Evolutionary conservation across 2,329 filamentous ascomycete species (phyloP).

Genomic region (Kalaharituber pfeilii): DNA sequence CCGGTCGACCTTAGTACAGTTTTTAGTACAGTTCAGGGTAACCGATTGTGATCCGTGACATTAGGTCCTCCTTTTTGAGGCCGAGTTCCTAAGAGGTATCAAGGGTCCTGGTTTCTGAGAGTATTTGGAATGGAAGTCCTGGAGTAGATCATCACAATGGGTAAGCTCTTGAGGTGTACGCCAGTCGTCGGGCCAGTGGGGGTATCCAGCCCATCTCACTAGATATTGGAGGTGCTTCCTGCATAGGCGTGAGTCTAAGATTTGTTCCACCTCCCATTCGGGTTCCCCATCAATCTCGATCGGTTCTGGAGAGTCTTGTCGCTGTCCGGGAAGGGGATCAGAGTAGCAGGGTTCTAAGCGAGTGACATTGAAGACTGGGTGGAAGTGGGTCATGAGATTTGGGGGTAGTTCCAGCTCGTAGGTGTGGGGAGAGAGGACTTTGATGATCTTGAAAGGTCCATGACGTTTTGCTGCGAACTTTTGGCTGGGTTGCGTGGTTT

Average conservation of each 20-base stretch:
- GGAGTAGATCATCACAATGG: too few relatives aligned
- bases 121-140: too few relatives aligned
- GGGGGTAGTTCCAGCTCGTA: slow-evolving; percentile 1
- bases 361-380: slow-evolving; percentile 3
- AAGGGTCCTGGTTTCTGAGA: too few relatives aligned
- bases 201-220: neutral
- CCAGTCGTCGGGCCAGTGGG: too few relatives aligned
- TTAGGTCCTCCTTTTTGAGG: too few relatives aligned
- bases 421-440: neutral
- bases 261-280: neutral
- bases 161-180: too few relatives aligned
- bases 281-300: neutral
- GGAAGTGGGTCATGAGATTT: slow-evolving; percentile 5
- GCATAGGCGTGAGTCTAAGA: neutral
- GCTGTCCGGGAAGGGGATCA: neutral
- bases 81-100: too few relatives aligned
- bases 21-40: too few relatives aligned
- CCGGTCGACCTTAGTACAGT: too few relatives aligned
- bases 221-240: neutral
- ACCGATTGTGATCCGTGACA: too few relatives aligned
- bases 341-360: neutral
- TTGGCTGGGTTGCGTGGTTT: neutral
- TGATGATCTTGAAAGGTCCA: slow-evolving; percentile 3
- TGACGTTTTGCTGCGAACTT: slow-evolving; percentile 11
- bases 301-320: neutral